These are phyloP conservation scores for Berkeleyomyces basicola DNA, from an alignment of 2,329 filamentous ascomycete genomes.

Conservation along the genomic window DNA sequence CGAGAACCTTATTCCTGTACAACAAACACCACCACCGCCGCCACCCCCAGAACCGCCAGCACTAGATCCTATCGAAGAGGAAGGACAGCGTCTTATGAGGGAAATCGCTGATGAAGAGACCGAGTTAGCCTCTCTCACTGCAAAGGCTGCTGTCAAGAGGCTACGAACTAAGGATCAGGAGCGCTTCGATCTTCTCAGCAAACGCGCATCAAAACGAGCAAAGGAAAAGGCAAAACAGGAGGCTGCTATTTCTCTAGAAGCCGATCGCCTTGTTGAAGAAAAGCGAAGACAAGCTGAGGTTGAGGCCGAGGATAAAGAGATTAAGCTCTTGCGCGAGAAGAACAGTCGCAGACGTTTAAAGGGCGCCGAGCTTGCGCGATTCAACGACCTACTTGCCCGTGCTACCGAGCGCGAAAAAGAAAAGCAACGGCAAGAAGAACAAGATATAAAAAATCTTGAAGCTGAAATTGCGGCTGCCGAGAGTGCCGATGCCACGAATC, in stretches of 20 bases:
- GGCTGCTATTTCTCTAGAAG: conserved; percentile 10
- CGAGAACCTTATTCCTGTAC: neutral
- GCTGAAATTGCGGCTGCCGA: conserved; percentile 9
- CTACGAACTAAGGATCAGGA: conserved; percentile 6
- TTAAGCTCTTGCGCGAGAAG: conserved; percentile 3
- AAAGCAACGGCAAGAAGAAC: conserved; percentile 1
- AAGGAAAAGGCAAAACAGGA: conserved; percentile 14
- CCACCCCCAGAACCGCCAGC: conserved; percentile 3
- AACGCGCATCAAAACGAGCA: conserved; percentile 8
- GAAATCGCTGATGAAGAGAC: conserved; percentile 10
- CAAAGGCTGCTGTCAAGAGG: neutral
- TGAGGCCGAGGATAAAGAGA: neutral
- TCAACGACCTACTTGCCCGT: conserved; percentile 4
- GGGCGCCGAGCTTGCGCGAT: conserved; percentile 4
- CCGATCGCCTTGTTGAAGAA: conserved; percentile 4
- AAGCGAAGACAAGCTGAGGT: conserved; percentile 3
- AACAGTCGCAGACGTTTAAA: neutral
- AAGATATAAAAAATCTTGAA: conserved; percentile 4
- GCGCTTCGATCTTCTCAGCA: conserved; percentile 5
- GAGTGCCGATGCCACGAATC: neutral
- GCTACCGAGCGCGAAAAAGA: neutral
- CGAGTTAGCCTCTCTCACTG: conserved; percentile 1
- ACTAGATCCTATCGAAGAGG: neutral
- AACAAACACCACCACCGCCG: neutral
- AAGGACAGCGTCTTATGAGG: conserved; percentile 6